These are phyloP conservation scores for Pseudisothecium myosuroides DNA, from an alignment of 225 moss, liverwort and hornwort species.

Conservation along the genomic window DNA sequence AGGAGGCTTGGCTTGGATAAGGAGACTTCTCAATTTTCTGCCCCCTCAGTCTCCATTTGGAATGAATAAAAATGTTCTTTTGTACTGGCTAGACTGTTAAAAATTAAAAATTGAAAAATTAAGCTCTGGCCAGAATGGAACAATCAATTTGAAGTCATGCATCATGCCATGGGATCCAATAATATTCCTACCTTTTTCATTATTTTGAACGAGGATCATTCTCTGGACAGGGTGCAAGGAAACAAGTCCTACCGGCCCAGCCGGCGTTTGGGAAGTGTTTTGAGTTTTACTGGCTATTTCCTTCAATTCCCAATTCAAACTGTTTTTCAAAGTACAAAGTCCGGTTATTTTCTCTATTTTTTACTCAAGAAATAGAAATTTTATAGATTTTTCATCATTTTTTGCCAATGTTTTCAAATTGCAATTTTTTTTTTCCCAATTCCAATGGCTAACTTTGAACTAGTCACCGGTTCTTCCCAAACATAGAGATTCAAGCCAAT, in stretches of 20 bases:
- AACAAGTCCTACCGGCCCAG: not conserved
- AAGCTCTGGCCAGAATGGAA: not conserved
- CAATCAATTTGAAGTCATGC: not conserved
- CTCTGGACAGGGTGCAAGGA: not conserved
- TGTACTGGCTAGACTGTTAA: not conserved
- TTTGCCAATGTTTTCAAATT: too few relatives aligned
- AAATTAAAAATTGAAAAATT: not conserved
- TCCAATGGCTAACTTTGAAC: too few relatives aligned
- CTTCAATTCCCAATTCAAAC: too few relatives aligned
- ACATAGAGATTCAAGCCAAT: not conserved
- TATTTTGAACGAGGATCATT: not conserved
- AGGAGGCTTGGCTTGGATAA: not conserved
- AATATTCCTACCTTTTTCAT: too few relatives aligned
- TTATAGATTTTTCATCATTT: too few relatives aligned
- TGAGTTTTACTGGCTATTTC: too few relatives aligned
- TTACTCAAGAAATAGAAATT: too few relatives aligned
- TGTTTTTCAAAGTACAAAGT: too few relatives aligned
- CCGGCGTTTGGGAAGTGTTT: too few relatives aligned
- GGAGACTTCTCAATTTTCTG: not conserved
- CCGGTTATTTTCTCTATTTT: too few relatives aligned
- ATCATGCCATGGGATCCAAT: not conserved
- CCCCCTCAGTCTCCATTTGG: not conserved
- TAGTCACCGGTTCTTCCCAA: rapidly evolving
- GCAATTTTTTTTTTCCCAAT: too few relatives aligned
- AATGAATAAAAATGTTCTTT: not conserved